Evolutionary conservation across 2,329 filamentous ascomycete genomes (phyloP), one percentile per base, ranked within the genome.

Genomic region (Domatiomyces globalis): DNA sequence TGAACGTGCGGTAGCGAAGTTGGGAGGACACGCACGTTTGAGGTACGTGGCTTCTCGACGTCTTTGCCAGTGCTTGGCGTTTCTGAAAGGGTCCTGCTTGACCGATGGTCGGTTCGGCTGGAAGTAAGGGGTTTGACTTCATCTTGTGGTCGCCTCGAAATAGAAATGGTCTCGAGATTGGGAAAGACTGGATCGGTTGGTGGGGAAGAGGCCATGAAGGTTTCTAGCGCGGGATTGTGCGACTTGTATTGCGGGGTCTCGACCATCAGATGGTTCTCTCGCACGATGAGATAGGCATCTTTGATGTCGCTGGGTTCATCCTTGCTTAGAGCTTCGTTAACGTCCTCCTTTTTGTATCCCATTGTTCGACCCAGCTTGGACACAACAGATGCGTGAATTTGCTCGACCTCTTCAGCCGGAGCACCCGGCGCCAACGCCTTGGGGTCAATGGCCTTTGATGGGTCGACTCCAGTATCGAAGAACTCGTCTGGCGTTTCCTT

Each of bases 301-400:
- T 98, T 98, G 74, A 98, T 95, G 9, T 92, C 89, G 53, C 89
- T 96, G 10, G 92, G 92, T 66, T 98, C 92, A 49, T 92, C 82
- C 51, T 87, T 88, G 62, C 85, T 84, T 56, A 98, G 73, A 19
- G 92, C 90, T 67, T 96, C 92, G 65, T 95, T 85, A 49, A 98
- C 90, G 71, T 98, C 92, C 55, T 84, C 84, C 66, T 87, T 90
- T 36, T 85, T 88, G 65, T 98, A 98, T 54, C 92, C 92, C 89
- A 98, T 96, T 0, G 88, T 95, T 71, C 90, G 92, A 63, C 90
- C 92, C 49, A 98, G 84, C 73, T 96, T 96, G 54, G 89, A 85
- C 5, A 94, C 90, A 2, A 96, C 90, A 58, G 87, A 84, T 54
- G 92, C 82, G 65, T 96, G 89, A 25, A 98, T 78, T 69, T 88